Base-by-base conservation (phyloP, 176 grass and related monocot genomes). In the Rhynchospora tenuis region DNA sequence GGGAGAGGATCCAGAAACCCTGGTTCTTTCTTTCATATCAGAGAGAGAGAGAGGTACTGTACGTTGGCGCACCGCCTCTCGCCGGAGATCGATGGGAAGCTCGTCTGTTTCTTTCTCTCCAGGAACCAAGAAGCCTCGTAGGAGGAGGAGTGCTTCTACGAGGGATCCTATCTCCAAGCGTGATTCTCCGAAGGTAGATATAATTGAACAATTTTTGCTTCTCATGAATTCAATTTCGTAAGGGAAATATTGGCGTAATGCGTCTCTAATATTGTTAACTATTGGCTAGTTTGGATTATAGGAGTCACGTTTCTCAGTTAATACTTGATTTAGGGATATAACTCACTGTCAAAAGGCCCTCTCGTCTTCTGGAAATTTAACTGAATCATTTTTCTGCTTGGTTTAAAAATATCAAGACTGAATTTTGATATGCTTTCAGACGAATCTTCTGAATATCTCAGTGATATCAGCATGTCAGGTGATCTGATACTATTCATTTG, bases 361-460 rank as follows among this genome's bases (percentile, higher is more conserved):
- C 13, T 84, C 68, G 3, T 28, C 2, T 63, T 64, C 52, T 89
- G 5, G 28, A 12, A 54, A 78, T 56, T 82, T 46, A 65, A 17
- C 17, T 24, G 33, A 82, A 52, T 66, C 8, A 1, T 76, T 75
- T 15, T 28, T 76, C 0, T 55, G 47, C 14, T 15, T 52, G 17
- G 6, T 55, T 27, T 28, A 19, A 55, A 60, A 42, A 67, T 50
- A 17, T 62, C 75, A 91, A 97, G 95, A 83, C 59, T 90, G 90
- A 92, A 88, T 97, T 97, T 97, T 88, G 92, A 93, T 79, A 86
- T 84, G 87, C 88, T 94, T 19, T 94, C 95, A 17, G 95, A 97
- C 85, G 92, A 94, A 81, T 97, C 91, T 88, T 97, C 88, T 79
- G 95, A 91, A 77, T 94, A 90, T 65, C 87, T 91, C 44, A 79